Evolutionary conservation across 2,329 filamentous ascomycete genomes (phyloP), one percentile per base, ranked within the genome.

Genomic region (Xylariales sp.): DNA sequence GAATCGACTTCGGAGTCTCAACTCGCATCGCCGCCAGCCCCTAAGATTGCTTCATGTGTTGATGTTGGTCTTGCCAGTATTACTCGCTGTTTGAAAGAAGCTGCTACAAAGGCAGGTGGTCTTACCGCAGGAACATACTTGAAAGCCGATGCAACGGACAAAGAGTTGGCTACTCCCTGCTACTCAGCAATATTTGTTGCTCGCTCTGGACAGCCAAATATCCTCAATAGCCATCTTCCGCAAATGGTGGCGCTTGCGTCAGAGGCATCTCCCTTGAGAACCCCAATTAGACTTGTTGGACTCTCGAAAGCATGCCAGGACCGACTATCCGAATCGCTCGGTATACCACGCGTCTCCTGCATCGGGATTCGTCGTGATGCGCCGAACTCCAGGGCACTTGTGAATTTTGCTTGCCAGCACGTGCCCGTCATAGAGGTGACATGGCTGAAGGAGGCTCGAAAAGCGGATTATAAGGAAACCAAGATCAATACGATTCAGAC

Each of bases 41-140:
- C 80, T 3, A 76, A 75, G 35, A 62, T 87, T 7, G 60, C 64
- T n/a, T 62, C 63, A 3, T 72, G 73, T 46, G 57, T 88, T 28
- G 76, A 86, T 36, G 64, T 86, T 35, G 85, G 86, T 3, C 64
- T 88, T 32, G 76, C 80, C 50, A 71, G 65, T 43, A 79, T 87
- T 43, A 82, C 78, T 4, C 73, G 78, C 14, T 68, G 67, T 36
- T 68, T 89, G 3, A 72, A 82, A 46, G 55, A 60, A 15, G 52
- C 63, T 20, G 61, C 12, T 18, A 29, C 38, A 11, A 12, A 12
- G n/a, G n/a, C 19, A 18, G 28, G 6, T 10, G 18, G 20, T n/a
- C 8, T 8, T 27, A 27, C 69, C 11, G 47, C 48, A n/a, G 39
- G 38, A 22, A 34, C 28, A 16, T 38, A 36, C 5, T 16, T 19